A percentile compares a stretch with the other conserved stretches of the same genome.
phyloP scores from a whole-genome alignment of 2,329 filamentous ascomycete genomes.

The Aspergillus flavus region DNA sequence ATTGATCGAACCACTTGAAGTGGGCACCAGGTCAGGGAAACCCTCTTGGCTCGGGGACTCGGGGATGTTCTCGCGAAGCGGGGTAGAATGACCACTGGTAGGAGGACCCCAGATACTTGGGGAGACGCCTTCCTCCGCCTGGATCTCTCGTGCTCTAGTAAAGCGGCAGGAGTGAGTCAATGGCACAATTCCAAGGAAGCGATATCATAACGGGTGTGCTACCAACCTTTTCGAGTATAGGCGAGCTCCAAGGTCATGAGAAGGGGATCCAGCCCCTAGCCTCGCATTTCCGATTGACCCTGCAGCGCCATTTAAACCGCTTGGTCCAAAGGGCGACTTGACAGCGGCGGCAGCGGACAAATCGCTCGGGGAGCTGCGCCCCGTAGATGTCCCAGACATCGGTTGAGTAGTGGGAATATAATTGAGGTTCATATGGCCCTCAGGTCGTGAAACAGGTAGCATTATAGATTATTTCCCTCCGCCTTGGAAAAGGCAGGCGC shows the following conservation, averaged over 20 bases:
- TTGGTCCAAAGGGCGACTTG: conserved; percentile 73
- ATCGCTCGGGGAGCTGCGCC: conserved; percentile 80
- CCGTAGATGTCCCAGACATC: conserved; percentile 77
- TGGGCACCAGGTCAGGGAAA: conserved; percentile 84
- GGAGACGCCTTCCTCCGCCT: conserved; percentile 89
- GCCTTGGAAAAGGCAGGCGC: conserved; percentile 22
- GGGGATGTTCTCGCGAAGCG: conserved; percentile 93
- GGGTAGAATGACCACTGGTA: conserved; percentile 93
- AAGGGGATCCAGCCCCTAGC: conserved; percentile 93
- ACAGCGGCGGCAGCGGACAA: conserved; percentile 63
- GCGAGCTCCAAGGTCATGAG: conserved; percentile 80
- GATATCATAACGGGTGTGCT: conserved; percentile 21
- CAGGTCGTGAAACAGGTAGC: conserved; percentile 78
- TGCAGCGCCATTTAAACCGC: conserved; percentile 57
- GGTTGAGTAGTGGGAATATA: conserved; percentile 71
- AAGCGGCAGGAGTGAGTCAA: conserved; percentile 14
- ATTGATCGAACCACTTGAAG: conserved; percentile 66
- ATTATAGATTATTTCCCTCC: conserved; percentile 76
- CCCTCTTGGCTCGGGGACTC: conserved; percentile 91
- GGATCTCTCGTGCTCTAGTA: conserved; percentile 85
- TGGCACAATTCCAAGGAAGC: neutral
- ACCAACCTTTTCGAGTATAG: conserved; percentile 90
- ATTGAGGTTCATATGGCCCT: conserved; percentile 80
- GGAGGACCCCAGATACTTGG: conserved; percentile 86
- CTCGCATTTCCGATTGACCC: conserved; percentile 60